Evolutionary conservation across 768 basidiomycete genomes (phyloP).

Genomic region (Pleurotus pulmonarius): DNA sequence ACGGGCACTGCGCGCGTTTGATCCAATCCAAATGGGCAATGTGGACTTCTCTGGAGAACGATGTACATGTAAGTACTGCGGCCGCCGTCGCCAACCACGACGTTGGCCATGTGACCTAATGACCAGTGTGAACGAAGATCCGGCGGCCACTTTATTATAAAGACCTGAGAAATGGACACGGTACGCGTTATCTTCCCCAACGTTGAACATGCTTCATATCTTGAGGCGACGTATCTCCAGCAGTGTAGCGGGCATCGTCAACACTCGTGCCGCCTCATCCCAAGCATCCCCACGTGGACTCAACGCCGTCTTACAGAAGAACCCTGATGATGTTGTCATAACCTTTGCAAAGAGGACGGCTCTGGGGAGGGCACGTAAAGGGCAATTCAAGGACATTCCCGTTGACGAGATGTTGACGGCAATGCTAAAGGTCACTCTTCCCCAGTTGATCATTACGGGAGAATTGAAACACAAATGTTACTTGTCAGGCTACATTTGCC

Average conservation of each 20-base stretch:
- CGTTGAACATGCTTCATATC: not conserved
- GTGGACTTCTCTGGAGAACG: not conserved
- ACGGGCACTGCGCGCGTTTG: not conserved
- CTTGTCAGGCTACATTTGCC: slow-evolving; percentile 57
- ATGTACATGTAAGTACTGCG: too few species aligned
- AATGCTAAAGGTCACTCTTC: slow-evolving; percentile 63
- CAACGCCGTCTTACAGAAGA: slow-evolving; percentile 58
- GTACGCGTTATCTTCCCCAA: not conserved
- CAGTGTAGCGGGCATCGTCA: slow-evolving; percentile 3
- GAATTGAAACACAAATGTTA: slow-evolving; percentile 2
- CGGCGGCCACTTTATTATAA: not conserved
- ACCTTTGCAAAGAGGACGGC: slow-evolving; percentile 89
- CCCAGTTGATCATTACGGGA: not conserved
- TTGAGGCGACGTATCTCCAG: not conserved
- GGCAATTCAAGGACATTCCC: slow-evolving; percentile 83
- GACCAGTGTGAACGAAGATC: not conserved
- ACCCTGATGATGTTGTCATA: slow-evolving; percentile 83
- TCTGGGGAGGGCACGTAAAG: slow-evolving; percentile 85
- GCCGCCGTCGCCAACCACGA: too few species aligned
- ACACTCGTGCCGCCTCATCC: slow-evolving; percentile 38
- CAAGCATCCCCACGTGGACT: slow-evolving; percentile 40
- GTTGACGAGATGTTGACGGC: slow-evolving; percentile 86
- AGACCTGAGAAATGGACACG: not conserved
- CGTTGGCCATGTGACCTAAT: not conserved
- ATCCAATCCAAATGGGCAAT: not conserved